These are phyloP conservation scores for Yamadazyma kitorensis DNA, from an alignment of 805 yeast species.

Conservation along the genomic window DNA sequence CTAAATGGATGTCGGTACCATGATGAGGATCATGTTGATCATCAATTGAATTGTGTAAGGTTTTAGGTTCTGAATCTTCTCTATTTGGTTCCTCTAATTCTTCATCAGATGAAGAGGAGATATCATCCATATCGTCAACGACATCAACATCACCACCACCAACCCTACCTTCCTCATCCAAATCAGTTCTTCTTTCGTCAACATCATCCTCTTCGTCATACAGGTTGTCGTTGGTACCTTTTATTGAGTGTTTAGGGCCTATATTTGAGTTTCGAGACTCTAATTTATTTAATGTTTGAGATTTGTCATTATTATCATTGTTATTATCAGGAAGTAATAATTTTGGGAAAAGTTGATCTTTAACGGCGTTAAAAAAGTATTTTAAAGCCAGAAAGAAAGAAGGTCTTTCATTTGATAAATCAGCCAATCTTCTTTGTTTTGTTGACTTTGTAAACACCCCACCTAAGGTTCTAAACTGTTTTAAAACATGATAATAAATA, in stretches of 20 bases:
- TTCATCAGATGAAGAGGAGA: conserved; percentile 15
- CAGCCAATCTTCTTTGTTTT: conserved; percentile 8
- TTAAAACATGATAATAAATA: conserved; percentile 69
- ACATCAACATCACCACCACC: conserved; percentile 20
- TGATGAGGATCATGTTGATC: conserved; percentile 3
- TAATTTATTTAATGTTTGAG: background rate
- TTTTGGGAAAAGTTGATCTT: conserved; percentile 24
- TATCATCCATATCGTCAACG: conserved; percentile 12
- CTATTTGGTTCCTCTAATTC: conserved; percentile 9
- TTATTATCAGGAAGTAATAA: conserved; percentile 25
- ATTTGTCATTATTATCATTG: conserved; percentile 1
- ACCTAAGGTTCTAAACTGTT: conserved; percentile 56
- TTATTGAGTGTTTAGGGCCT: conserved; percentile 5
- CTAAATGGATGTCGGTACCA: conserved; percentile 46
- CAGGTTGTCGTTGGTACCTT: conserved; percentile 4
- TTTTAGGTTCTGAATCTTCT: background rate
- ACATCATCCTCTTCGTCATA: conserved; percentile 20
- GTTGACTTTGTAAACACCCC: conserved; percentile 40
- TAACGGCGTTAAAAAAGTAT: conserved; percentile 24
- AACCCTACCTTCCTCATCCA: conserved; percentile 17
- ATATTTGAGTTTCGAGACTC: conserved; percentile 1
- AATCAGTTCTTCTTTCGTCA: too few relatives aligned
- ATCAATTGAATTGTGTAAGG: background rate
- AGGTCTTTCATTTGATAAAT: conserved; percentile 20
- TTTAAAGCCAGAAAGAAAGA: conserved; percentile 32